Percentiles rank a stretch among this genome's conserved stretches.
phyloP scores from a whole-genome alignment of 371 early-diverging fungal species.

The Apophysomyces trapeziformis region DNA sequence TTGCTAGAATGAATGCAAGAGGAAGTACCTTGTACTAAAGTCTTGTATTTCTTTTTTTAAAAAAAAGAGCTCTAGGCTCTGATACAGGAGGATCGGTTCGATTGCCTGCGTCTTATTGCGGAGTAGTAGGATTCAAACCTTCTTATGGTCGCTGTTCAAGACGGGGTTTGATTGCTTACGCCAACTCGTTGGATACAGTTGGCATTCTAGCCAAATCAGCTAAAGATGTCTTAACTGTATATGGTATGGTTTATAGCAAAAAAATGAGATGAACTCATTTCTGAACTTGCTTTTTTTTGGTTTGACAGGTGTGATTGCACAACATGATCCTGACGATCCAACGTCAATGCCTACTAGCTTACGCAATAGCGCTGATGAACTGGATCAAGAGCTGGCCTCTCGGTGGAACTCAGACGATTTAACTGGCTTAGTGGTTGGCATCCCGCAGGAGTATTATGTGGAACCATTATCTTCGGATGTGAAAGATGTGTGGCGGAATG shows the following conservation, averaged over 20 bases:
- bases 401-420: conserved; percentile 42
- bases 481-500: conserved; percentile 63
- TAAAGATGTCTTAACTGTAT: conserved; percentile 54
- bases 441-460: conserved; percentile 83
- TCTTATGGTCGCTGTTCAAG: conserved; percentile 88
- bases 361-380: conserved; percentile 26
- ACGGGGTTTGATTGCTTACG: conserved; percentile 87
- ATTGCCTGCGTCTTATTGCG: conserved; percentile 93
- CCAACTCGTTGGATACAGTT: conserved; percentile 88
- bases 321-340: conserved; percentile 64
- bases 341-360: conserved; percentile 52
- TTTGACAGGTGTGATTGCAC: conserved; percentile 55
- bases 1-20: conserved; percentile 9
- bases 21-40: too few relatives aligned
- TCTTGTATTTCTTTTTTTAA: not conserved
- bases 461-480: conserved; percentile 65
- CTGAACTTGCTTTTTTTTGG: not conserved
- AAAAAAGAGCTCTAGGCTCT: conserved; percentile 77
- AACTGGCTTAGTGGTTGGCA: conserved; percentile 68
- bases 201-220: conserved; percentile 77
- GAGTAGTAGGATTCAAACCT: conserved; percentile 93
- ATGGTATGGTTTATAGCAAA: conserved; percentile 40
- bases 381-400: conserved; percentile 26
- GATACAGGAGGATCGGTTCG: conserved; percentile 96
- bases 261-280: not conserved